Conservation (phyloP, 192 early-diverging fungal genomes). For the Rhizoclosmatium sp. region DNA sequence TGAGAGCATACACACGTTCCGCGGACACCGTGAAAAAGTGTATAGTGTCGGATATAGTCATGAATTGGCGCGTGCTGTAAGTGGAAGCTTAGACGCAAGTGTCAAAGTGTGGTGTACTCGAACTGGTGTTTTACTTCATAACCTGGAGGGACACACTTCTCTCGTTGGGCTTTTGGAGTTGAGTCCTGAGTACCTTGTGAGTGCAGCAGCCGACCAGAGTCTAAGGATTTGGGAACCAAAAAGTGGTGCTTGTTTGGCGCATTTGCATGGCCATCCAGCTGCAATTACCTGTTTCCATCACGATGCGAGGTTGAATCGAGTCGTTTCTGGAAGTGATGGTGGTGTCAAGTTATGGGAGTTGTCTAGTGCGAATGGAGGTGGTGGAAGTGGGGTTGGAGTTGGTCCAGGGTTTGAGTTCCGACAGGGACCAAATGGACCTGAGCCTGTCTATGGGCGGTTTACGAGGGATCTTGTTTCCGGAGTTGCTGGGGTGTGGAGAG, state of each 20-base stretch:
- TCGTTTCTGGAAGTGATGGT: constrained; percentile 93
- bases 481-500: constrained; percentile 92
- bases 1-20: constrained; percentile 67
- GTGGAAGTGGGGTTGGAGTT: constrained; percentile 16
- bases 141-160: constrained; percentile 87
- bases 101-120: constrained; percentile 93
- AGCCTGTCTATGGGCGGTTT: constrained; percentile 70
- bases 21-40: constrained; percentile 93
- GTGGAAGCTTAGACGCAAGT: constrained; percentile 92
- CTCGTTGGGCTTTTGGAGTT: constrained; percentile 93
- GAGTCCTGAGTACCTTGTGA: constrained; percentile 84
- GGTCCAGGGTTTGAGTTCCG: constrained; percentile 41
- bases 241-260: constrained; percentile 69
- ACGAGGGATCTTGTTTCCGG: constrained; percentile 83
- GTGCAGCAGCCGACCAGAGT: constrained; percentile 93
- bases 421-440: constrained; percentile 52
- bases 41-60: constrained; percentile 92
- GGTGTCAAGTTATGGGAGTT: constrained; percentile 98
- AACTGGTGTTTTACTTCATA: constrained; percentile 79
- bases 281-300: constrained; percentile 99
- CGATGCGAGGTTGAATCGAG: constrained; percentile 81
- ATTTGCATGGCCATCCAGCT: constrained; percentile 76
- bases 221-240: constrained; percentile 91
- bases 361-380: constrained; percentile 57
- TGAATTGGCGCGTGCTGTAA: constrained; percentile 84